These are phyloP conservation scores for Mucor lusitanicus DNA, from an alignment of 371 early-diverging fungal genomes.

Conservation along the genomic window DNA sequence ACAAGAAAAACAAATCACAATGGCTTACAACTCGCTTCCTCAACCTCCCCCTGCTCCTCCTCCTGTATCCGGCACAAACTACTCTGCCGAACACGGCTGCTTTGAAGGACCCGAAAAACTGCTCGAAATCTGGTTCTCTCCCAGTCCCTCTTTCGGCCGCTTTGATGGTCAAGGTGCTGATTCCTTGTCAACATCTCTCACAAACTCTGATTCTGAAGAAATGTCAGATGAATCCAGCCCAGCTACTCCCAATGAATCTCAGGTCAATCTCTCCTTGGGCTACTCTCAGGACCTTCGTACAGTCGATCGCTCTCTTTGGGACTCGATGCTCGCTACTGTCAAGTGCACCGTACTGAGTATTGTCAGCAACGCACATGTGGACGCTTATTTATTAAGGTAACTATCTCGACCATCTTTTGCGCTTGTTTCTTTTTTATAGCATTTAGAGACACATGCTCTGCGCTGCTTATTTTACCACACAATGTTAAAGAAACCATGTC, in stretches of 20 bases:
- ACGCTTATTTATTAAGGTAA: conserved; percentile 85
- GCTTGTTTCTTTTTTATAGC: background rate
- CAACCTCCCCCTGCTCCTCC: conserved; percentile 35
- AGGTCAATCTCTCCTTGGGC: conserved; percentile 27
- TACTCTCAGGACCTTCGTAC: conserved; percentile 65
- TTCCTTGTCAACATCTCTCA: background rate
- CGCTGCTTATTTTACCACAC: background rate
- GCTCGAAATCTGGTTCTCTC: conserved; percentile 92
- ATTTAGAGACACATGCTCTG: background rate
- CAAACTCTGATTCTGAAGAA: conserved; percentile 33
- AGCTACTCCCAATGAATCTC: conserved; percentile 25
- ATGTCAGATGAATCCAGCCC: conserved; percentile 36
- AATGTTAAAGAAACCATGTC: background rate
- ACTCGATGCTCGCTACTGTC: conserved; percentile 86
- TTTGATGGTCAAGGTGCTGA: background rate
- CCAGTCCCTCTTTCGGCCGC: conserved; percentile 30
- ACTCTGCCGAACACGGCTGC: conserved; percentile 52
- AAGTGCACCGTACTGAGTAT: conserved; percentile 84
- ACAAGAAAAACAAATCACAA: background rate
- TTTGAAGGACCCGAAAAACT: conserved; percentile 97
- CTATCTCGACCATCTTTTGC: background rate
- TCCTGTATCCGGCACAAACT: conserved; percentile 38
- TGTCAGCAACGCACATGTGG: conserved; percentile 71
- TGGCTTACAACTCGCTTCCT: conserved; percentile 16
- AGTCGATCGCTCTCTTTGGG: conserved; percentile 76